Evolutionary conservation across 768 basidiomycete species (phyloP).

Genomic region (Hemileccinum rubropunctum): DNA sequence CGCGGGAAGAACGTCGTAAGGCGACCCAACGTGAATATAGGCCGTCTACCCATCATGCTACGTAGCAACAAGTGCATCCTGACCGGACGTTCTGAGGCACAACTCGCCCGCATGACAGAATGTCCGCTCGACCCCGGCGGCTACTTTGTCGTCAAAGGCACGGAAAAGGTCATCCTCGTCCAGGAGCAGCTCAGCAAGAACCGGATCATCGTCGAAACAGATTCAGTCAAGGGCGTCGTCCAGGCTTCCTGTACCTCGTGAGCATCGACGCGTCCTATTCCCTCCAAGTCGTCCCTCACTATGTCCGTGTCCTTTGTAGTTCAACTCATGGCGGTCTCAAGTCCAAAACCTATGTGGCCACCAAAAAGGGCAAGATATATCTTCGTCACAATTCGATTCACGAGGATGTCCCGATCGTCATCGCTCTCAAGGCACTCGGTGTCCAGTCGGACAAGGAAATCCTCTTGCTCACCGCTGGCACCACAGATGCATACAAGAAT

Average conservation of each 20-base stretch:
- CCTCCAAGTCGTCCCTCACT: conserved; percentile 7
- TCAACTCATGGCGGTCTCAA: conserved; percentile 84
- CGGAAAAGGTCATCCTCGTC: conserved; percentile 98
- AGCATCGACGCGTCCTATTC: conserved; percentile 32
- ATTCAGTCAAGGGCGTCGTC: conserved; percentile 83
- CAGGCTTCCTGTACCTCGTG: conserved; percentile 97
- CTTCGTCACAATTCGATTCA: conserved; percentile 97
- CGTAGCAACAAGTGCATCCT: conserved; percentile 93
- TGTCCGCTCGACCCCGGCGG: conserved; percentile 99
- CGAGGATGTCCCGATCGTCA: conserved; percentile 94
- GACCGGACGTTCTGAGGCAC: conserved; percentile 68
- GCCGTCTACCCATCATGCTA: conserved; percentile 94
- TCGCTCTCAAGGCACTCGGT: conserved; percentile 95
- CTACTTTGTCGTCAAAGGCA: conserved; percentile 98
- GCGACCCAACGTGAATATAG: conserved; percentile 80
- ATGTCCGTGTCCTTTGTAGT: conserved; percentile 34
- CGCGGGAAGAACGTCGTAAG: conserved; percentile 87
- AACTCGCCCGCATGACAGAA: conserved; percentile 93
- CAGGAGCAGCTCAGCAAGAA: conserved; percentile 99
- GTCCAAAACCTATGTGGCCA: conserved; percentile 96
- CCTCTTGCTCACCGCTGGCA: conserved; percentile 88
- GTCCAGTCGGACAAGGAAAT: conserved; percentile 98
- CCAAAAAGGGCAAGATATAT: conserved; percentile 93
- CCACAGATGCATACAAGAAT: conserved; percentile 81
- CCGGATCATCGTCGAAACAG: conserved; percentile 96